phyloP scores from a whole-genome alignment of 2,329 filamentous ascomycete genomes.

The Cercospora zeae-maydis region DNA sequence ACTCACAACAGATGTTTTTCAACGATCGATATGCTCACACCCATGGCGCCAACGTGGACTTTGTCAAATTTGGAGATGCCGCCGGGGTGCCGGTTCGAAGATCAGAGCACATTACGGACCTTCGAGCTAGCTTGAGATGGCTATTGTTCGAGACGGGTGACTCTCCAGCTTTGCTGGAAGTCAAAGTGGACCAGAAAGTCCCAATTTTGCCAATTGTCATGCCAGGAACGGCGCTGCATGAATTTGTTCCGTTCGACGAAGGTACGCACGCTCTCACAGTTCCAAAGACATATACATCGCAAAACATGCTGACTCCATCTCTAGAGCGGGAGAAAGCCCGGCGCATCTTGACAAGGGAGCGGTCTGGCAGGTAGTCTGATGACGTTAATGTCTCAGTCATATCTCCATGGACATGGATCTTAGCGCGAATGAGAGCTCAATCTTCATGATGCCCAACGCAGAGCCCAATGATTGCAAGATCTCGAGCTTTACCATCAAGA shows the following conservation, averaged over 20 bases:
- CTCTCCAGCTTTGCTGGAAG: conserved; percentile 86
- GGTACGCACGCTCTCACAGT: not conserved
- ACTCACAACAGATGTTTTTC: conserved; percentile 97
- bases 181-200: conserved; percentile 81
- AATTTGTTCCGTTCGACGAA: conserved; percentile 53
- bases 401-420: too few species aligned
- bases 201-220: conserved; percentile 96
- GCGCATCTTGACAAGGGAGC: not conserved
- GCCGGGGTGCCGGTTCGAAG: conserved; percentile 83
- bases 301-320: too few species aligned
- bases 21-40: conserved; percentile 88
- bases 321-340: not conserved
- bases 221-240: conserved; percentile 76
- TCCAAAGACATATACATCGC: not conserved
- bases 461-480: too few species aligned
- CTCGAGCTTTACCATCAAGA: too few species aligned
- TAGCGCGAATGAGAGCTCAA: too few species aligned
- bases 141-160: conserved; percentile 44
- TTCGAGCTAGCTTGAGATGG: not conserved
- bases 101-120: conserved; percentile 51
- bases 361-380: not conserved
- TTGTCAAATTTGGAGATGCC: conserved; percentile 83
- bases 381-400: too few species aligned
- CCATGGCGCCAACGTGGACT: conserved; percentile 87
- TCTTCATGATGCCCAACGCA: too few species aligned